Base-by-base conservation (phyloP, 78 protist genomes). In the Capsaspora owczarzaki region DNA sequence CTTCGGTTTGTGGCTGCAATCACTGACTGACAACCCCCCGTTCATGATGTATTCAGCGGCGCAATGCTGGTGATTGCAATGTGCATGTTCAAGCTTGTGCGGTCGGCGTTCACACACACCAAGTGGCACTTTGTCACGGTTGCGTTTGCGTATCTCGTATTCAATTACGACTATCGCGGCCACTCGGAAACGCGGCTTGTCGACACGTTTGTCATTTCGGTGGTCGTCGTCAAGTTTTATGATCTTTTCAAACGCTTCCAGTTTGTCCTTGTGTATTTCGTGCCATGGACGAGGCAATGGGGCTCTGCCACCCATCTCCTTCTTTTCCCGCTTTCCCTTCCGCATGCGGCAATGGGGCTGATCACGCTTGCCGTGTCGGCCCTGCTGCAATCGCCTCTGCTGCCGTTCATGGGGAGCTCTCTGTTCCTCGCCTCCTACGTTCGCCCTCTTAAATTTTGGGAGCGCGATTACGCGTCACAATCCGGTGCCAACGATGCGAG, bases 391-490 rank as follows among this genome's bases (percentile, higher is more conserved):
- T 74, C 83, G 63, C 83, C 83, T 8, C 0, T 79, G 23, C 63
- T n/a, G 49, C 83, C 83, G 44, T 35, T 79, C 5, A 5, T 56
- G 29, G 86, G 86, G 19, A 42, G 37, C 22, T 22, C 72, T 23
- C n/a, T 74, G 23, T 82, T 44, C 29, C 47, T 82, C 31, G 33
- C 74, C 35, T 72, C 82, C 22, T 74, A 75, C 60, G 1, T 60
- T 0, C 76, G 86, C 23, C 77, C 82, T 0, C 23, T 74, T 8
- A 6, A 16, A 22, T 82, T 75, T 33, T 82, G 86, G 86, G 86
- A 71, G 80, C 5, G 23, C 25, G 2, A 38, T 5, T 74, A 74
- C 78, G 19, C 85, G 27, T 16, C 44, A 1, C 38, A 19, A 6
- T 40, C 43, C 27, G 79, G 71, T 3, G 35, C 51, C 29, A 22